Conservation (phyloP, 768 basidiomycete genomes). For the Baorangia bicolor region DNA sequence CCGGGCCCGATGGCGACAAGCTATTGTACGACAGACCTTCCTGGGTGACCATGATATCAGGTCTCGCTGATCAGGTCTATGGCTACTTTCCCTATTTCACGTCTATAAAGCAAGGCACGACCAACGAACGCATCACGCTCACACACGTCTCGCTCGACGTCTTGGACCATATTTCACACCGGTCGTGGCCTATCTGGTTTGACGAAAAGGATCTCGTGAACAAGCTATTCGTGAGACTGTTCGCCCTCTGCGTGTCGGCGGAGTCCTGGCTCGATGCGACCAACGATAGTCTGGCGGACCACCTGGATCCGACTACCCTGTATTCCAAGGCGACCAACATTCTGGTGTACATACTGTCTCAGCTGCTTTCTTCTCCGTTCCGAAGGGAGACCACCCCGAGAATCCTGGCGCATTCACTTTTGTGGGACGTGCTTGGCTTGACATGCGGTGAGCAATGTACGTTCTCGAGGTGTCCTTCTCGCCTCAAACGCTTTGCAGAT, state of each 20-base stretch:
- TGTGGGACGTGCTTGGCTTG: slow-evolving; percentile 23
- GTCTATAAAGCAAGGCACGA: slow-evolving; percentile 48
- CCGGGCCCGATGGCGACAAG: slow-evolving; percentile 33
- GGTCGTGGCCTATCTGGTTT: slow-evolving; percentile 51
- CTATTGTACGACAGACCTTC: slow-evolving; percentile 37
- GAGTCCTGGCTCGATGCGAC: slow-evolving; percentile 60
- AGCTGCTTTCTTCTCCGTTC: slow-evolving; percentile 24
- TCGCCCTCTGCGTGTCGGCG: slow-evolving; percentile 53
- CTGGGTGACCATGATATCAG: slow-evolving; percentile 52
- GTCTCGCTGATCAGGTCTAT: slow-evolving; percentile 53
- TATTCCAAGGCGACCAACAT: slow-evolving; percentile 46
- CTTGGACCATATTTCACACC: slow-evolving; percentile 48
- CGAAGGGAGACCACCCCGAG: slow-evolving; percentile 21
- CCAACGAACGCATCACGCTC: slow-evolving; percentile 57
- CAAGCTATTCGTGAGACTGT: slow-evolving; percentile 49
- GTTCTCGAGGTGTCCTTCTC: not conserved
- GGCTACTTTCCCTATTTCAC: slow-evolving; percentile 55
- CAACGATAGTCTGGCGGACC: slow-evolving; percentile 36
- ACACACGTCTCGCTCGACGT: slow-evolving; percentile 55
- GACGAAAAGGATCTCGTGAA: slow-evolving; percentile 45
- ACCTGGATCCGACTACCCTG: slow-evolving; percentile 48
- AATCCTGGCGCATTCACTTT: slow-evolving; percentile 17
- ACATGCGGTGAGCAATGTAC: not conserved
- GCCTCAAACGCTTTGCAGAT: slow-evolving; percentile 29
- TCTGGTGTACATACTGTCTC: slow-evolving; percentile 44